Percentiles rank a stretch among this genome's conserved stretches.
Conservation (phyloP, 1,139 yeast species). For the Protomyces arabidopsidicola region DNA sequence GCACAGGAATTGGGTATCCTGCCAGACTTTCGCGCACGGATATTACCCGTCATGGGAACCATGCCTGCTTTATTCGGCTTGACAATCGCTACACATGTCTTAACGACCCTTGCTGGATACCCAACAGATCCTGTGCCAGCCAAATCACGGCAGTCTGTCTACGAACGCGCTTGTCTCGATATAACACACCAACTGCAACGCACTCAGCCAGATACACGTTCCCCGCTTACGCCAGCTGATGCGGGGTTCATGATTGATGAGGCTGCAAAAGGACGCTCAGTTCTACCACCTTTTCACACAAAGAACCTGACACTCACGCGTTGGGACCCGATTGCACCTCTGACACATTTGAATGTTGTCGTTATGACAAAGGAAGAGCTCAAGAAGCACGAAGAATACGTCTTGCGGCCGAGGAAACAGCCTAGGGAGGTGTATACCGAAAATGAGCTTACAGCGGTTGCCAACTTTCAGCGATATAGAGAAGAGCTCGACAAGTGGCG, state of each 20-base stretch:
- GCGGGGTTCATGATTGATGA: slow-evolving; percentile 86
- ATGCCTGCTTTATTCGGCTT: slow-evolving; percentile 96
- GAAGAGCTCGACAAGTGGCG: not conserved
- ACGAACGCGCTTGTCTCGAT: slow-evolving; percentile 75
- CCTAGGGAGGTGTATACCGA: not conserved
- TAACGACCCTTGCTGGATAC: slow-evolving; percentile 77
- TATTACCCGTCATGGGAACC: slow-evolving; percentile 90
- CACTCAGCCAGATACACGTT: slow-evolving; percentile 55
- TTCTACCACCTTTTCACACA: slow-evolving; percentile 49
- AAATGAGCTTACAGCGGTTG: not conserved
- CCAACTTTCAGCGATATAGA: not conserved
- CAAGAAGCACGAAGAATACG: slow-evolving; percentile 61
- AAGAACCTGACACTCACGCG: slow-evolving; percentile 71
- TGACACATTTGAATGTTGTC: slow-evolving; percentile 67
- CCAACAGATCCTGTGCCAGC: slow-evolving; percentile 60
- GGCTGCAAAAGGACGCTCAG: slow-evolving; percentile 85
- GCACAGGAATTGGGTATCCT: slow-evolving; percentile 85
- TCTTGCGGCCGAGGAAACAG: not conserved
- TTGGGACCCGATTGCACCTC: slow-evolving; percentile 62
- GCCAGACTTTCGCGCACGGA: slow-evolving; percentile 84
- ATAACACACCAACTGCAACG: slow-evolving; percentile 79
- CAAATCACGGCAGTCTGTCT: slow-evolving; percentile 76
- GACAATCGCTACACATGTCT: slow-evolving; percentile 75
- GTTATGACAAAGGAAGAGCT: slow-evolving; percentile 88
- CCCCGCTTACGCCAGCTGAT: slow-evolving; percentile 45